Conservation (phyloP, 1,284 basidiomycete genomes). For the Fomitopsis pinicola region DNA sequence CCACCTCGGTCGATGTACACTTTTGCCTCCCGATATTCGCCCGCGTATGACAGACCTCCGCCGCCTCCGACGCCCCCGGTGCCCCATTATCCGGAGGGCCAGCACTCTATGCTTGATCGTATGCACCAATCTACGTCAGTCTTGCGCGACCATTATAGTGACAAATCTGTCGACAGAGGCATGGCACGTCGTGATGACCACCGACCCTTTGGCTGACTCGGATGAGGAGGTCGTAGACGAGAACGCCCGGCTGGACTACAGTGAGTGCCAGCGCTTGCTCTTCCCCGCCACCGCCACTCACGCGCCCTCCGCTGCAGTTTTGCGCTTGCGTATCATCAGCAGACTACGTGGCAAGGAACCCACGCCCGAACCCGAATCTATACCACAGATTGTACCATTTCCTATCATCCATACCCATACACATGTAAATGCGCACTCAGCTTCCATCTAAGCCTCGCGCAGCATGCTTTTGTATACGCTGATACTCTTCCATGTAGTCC, state of each 20-base stretch:
- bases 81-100: conserved; percentile 16
- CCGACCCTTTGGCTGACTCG: conserved; percentile 49
- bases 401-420: neutral
- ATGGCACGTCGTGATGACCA: conserved; percentile 49
- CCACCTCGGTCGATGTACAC: neutral
- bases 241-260: conserved; percentile 47
- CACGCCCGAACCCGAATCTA: conserved; percentile 36
- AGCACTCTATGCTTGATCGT: conserved; percentile 47
- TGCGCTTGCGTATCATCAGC: conserved; percentile 55
- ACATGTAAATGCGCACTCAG: neutral
- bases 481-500: neutral
- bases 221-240: conserved; percentile 61
- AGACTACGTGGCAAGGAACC: conserved; percentile 47
- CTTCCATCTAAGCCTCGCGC: neutral
- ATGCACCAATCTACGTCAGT: conserved; percentile 18
- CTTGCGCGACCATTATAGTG: neutral
- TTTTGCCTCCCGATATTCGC: neutral
- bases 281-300: neutral
- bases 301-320: conserved; percentile 31
- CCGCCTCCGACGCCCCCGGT: conserved; percentile 8
- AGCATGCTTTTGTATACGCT: neutral
- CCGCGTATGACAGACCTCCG: conserved; percentile 9
- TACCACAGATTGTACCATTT: conserved; percentile 5
- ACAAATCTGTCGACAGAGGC: conserved; percentile 38
- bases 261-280: conserved; percentile 29